phyloP scores from a whole-genome alignment of 1,139 yeast species.

The Lodderomyces pseudojiufengensis region DNA sequence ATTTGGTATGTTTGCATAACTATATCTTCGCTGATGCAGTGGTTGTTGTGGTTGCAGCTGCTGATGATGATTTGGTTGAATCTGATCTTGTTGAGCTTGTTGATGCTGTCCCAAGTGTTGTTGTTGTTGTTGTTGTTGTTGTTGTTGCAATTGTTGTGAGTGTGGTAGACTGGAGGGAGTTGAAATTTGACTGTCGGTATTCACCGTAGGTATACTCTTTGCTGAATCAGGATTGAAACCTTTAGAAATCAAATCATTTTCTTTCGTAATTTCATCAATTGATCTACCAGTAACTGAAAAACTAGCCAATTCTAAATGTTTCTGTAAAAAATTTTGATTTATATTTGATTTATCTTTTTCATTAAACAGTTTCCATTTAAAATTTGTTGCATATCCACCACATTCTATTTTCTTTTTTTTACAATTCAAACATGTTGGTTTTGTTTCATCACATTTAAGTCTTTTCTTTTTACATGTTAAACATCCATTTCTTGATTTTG shows the following conservation, averaged over 20 bases:
- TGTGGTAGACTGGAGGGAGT: neutral
- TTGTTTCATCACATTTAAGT: conserved; percentile 87
- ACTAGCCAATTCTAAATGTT: conserved; percentile 52
- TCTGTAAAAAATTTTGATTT: conserved; percentile 20
- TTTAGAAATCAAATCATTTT: conserved; percentile 44
- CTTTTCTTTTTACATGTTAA: conserved; percentile 82
- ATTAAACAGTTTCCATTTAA: conserved; percentile 59
- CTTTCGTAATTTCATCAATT: conserved; percentile 45
- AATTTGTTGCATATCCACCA: conserved; percentile 61
- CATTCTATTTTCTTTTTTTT: conserved; percentile 72
- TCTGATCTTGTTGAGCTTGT: no score
- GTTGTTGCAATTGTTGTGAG: neutral
- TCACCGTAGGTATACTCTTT: no score
- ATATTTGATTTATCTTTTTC: conserved; percentile 11
- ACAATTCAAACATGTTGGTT: conserved; percentile 79
- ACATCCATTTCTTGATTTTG: conserved; percentile 82
- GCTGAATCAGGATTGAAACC: conserved; percentile 43
- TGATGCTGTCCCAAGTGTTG: conserved; percentile 12
- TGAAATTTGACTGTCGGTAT: no score
- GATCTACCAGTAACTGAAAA: conserved; percentile 52
- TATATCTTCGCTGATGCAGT: no score
- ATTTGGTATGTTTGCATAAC: no score
- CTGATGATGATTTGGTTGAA: neutral
- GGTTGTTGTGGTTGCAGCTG: no score
- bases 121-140: neutral